These are phyloP conservation scores for Dimocarpus longan DNA, from an alignment of 345 rosid species.

Conservation along the genomic window DNA sequence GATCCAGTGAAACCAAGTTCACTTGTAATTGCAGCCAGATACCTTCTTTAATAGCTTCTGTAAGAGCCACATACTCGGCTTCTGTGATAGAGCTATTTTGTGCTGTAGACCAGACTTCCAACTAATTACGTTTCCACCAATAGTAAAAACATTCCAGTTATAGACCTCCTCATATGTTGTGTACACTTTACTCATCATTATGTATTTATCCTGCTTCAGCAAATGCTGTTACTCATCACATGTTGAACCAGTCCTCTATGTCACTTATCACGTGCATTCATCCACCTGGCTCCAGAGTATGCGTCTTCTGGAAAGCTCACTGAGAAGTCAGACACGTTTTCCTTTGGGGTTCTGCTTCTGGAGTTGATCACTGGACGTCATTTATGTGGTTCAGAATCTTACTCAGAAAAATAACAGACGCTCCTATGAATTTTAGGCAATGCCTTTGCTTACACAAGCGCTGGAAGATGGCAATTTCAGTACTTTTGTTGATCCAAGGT, in stretches of 20 bases:
- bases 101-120: no score
- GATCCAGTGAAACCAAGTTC: no score
- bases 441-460: conserved; percentile 67
- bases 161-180: no score
- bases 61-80: no score
- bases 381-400: not conserved
- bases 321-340: conserved; percentile 83
- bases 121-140: no score
- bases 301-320: conserved; percentile 84
- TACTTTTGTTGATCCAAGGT: conserved; percentile 56
- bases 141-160: no score
- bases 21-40: no score
- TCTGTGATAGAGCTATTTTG: no score
- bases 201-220: not conserved
- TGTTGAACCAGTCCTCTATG: not conserved
- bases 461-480: conserved; percentile 52
- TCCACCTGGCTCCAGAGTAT: conserved; percentile 89
- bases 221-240: not conserved
- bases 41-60: no score
- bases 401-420: conserved; percentile 12
- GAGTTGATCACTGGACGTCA: conserved; percentile 83
- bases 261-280: conserved; percentile 17
- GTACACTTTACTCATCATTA: no score
- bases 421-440: conserved; percentile 53
- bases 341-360: conserved; percentile 84